A percentile compares a stretch with the other conserved stretches of the same genome.
phyloP scores from a whole-genome alignment of 176 grass and related monocot species.

The Poa annua region DNA sequence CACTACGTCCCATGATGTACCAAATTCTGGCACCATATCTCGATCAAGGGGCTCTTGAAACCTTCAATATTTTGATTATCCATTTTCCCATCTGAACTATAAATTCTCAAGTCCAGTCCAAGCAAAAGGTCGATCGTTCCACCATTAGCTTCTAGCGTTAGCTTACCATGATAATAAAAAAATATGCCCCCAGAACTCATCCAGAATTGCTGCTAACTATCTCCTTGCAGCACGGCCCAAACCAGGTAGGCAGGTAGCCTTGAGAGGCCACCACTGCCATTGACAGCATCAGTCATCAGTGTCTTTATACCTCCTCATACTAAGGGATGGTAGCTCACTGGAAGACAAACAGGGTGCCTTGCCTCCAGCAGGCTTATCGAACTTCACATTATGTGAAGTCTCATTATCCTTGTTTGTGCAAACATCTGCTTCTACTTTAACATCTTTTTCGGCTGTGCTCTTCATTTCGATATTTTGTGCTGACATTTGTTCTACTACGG shows the following conservation, averaged over 20 bases:
- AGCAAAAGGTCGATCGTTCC: slow-evolving; percentile 49
- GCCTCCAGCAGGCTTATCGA: slow-evolving; percentile 31
- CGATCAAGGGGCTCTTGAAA: slow-evolving; percentile 42
- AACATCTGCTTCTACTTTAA: slow-evolving; percentile 43
- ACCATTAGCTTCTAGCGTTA: slow-evolving; percentile 44
- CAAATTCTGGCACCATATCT: slow-evolving; percentile 19
- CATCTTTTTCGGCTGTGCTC: slow-evolving; percentile 31
- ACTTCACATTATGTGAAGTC: slow-evolving; percentile 34
- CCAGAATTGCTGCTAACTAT: slow-evolving; percentile 61
- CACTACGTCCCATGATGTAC: background rate
- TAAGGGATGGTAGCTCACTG: slow-evolving; percentile 38
- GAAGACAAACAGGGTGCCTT: slow-evolving; percentile 22
- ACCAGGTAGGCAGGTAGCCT: slow-evolving; percentile 61
- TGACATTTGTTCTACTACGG: background rate
- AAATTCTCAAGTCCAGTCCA: slow-evolving; percentile 50
- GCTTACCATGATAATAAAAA: slow-evolving; percentile 84
- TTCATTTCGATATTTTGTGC: slow-evolving; percentile 23
- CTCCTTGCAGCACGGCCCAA: slow-evolving; percentile 73
- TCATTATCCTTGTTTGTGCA: slow-evolving; percentile 35
- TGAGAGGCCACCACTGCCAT: slow-evolving; percentile 41
- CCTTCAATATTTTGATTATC: slow-evolving; percentile 43
- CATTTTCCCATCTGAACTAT: slow-evolving; percentile 43
- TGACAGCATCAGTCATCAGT: slow-evolving; percentile 45
- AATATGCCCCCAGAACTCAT: slow-evolving; percentile 78
- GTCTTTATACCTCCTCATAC: slow-evolving; percentile 38